Evolutionary conservation across 2,329 filamentous ascomycete genomes (phyloP).

Genomic region (Fusarium sp.): DNA sequence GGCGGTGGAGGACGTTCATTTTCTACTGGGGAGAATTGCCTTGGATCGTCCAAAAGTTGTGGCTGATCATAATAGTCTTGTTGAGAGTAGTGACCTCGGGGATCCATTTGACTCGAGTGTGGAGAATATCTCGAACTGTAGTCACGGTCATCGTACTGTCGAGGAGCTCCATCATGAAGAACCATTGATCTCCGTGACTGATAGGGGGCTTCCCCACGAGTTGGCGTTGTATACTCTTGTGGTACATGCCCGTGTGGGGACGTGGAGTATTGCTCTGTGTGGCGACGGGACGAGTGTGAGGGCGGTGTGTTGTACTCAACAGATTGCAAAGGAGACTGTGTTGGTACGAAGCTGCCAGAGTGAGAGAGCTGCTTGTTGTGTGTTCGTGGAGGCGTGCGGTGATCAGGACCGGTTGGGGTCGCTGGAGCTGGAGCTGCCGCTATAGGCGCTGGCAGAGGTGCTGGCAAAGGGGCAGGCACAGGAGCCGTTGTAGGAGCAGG

Average conservation of each 20-base stretch:
- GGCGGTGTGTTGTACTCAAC: conserved; percentile 64
- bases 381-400: conserved; percentile 62
- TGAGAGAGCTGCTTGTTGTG: conserved; percentile 59
- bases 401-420: conserved; percentile 56
- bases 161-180: conserved; percentile 53
- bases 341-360: conserved; percentile 58
- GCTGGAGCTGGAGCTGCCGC: conserved; percentile 51
- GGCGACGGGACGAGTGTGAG: conserved; percentile 52
- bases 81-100: conserved; percentile 54
- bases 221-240: conserved; percentile 42
- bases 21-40: conserved; percentile 55
- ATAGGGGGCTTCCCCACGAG: conserved; percentile 45
- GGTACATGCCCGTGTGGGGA: conserved; percentile 47
- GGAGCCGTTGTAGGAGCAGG: conserved; percentile 28
- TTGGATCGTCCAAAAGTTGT: conserved; percentile 50
- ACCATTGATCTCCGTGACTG: conserved; percentile 55
- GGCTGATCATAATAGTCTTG: conserved; percentile 51
- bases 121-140: conserved; percentile 52
- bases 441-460: conserved; percentile 21
- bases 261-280: conserved; percentile 56
- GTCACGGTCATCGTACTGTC: conserved; percentile 55
- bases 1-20: conserved; percentile 67
- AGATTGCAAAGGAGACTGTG: conserved; percentile 66
- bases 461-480: conserved; percentile 15
- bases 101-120: conserved; percentile 57